Evolutionary conservation across 2,329 filamentous ascomycete genomes (phyloP).

Genomic region (Penicillium griseofulvum): DNA sequence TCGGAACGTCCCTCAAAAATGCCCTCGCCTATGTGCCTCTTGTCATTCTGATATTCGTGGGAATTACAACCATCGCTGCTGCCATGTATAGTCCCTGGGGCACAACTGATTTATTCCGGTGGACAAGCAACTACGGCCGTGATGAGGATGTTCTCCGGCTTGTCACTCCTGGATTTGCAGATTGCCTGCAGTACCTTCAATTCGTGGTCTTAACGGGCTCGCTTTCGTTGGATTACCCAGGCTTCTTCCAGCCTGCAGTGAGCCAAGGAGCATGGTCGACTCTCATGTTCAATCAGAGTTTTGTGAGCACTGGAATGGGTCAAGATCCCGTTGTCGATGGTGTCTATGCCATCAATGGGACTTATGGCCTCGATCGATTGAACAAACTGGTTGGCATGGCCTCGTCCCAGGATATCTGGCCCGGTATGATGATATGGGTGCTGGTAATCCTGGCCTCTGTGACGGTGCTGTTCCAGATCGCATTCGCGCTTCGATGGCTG

Average conservation of each 20-base stretch:
- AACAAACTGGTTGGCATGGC: constrained; percentile 81
- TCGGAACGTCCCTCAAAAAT: constrained; percentile 67
- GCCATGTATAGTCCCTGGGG: constrained; percentile 94
- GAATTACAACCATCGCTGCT: constrained; percentile 76
- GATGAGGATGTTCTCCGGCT: constrained; percentile 88
- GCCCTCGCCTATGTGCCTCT: constrained; percentile 74
- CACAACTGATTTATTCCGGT: constrained; percentile 82
- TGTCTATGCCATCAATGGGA: constrained; percentile 76
- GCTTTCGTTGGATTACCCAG: constrained; percentile 82
- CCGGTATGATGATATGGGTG: constrained; percentile 89
- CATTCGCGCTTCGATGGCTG: constrained; percentile 74
- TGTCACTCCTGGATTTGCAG: constrained; percentile 92
- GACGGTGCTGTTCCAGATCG: constrained; percentile 69
- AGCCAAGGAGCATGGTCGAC: constrained; percentile 86
- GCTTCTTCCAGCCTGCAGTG: constrained; percentile 87
- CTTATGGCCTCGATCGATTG: constrained; percentile 74
- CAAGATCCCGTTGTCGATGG: constrained; percentile 73
- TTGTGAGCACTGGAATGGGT: constrained; percentile 67
- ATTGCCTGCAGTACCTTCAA: constrained; percentile 96
- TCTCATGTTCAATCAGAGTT: constrained; percentile 90
- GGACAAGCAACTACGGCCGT: constrained; percentile 96
- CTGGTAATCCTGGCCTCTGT: constrained; percentile 69
- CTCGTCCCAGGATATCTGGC: constrained; percentile 78
- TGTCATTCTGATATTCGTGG: constrained; percentile 74
- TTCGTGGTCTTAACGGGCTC: constrained; percentile 86